These are phyloP conservation scores for Theileria parva DNA, from an alignment of 169 alveolate genomes.

Conservation along the genomic window DNA sequence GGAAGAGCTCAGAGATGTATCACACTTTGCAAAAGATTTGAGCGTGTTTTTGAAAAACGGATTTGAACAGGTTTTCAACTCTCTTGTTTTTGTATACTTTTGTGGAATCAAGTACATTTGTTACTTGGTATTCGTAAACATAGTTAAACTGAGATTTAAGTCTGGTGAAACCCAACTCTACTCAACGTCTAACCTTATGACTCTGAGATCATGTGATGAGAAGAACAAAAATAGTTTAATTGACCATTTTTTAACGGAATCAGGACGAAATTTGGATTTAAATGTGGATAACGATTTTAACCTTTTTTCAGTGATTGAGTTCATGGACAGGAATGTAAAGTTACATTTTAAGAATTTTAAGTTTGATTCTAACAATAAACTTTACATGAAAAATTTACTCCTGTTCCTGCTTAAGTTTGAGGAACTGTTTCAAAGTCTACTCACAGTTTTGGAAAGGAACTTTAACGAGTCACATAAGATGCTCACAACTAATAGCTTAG, in stretches of 20 bases:
- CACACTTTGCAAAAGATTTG: conserved; percentile 34
- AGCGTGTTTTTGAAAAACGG: conserved; percentile 11
- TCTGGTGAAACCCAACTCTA: conserved; percentile 9
- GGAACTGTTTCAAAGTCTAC: background rate
- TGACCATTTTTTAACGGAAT: background rate
- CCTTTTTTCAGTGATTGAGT: background rate
- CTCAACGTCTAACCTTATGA: conserved; percentile 17
- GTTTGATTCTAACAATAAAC: background rate
- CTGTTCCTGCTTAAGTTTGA: conserved; percentile 1
- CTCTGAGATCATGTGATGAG: conserved; percentile 10
- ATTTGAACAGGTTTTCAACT: conserved; percentile 32
- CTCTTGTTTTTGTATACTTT: conserved; percentile 23
- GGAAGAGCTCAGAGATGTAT: conserved; percentile 29
- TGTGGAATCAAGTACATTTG: conserved; percentile 24
- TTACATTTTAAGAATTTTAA: conserved; percentile 7
- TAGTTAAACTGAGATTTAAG: background rate
- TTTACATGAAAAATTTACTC: conserved; percentile 3
- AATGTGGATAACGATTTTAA: background rate
- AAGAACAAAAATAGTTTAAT: background rate
- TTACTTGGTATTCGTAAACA: background rate
- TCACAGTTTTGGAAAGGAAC: conserved; percentile 11
- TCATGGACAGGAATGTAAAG: conserved; percentile 10
- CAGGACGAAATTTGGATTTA: background rate
- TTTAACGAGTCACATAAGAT: background rate
- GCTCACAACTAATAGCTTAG: background rate